Base-by-base conservation (phyloP, 768 basidiomycete genomes). In the Boletellus ananiceps region DNA sequence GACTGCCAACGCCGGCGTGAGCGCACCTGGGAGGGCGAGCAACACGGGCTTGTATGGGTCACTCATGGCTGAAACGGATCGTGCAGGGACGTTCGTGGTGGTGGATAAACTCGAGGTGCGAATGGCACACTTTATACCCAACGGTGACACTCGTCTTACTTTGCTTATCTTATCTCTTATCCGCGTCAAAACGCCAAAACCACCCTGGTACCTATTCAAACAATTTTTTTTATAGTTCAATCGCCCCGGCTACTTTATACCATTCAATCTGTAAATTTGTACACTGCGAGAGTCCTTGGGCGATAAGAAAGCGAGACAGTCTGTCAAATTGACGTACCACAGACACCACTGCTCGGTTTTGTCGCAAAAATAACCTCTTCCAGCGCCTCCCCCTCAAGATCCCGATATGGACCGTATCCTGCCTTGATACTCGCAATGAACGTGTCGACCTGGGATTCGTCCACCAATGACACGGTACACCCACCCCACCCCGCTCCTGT, bases 401-500 rank as follows among this genome's bases (percentile, higher is more conserved):
- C 72, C 52, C 70, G 69, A 65, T 88, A 92, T n/a, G 84, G 79
- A 15, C 62, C 67, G 62, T 91, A 93, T 4, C 67, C 69, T n/a
- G 69, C 69, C 60, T 73, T 78, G 15, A 93, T 69, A 55, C 74
- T 73, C 52, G 69, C 60, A 39, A 92, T 83, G 64, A 94, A 93
- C 8, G 58, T 52, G 0, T 77, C 74, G 2, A 88, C 86, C 38
- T 78, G 59, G 16, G 71, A 66, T 59, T 86, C 84, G 7, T 80
- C 75, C 14, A 93, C 84, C 16, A 93, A 76, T 7, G 88, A 90
- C 18, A 93, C 85, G 0, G 86, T 87, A 60, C 90, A 93, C 5
- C 92, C 92, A 33, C 93, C 93, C 91, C 91, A 95, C 4, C 90
- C 91, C 0, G 91, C 91, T 25, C 88, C 87, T 88, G 52, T 4